Evolutionary conservation across 176 grass and related monocot genomes (phyloP), one percentile per base, ranked within the genome.

Genomic region (Poa pratensis): DNA sequence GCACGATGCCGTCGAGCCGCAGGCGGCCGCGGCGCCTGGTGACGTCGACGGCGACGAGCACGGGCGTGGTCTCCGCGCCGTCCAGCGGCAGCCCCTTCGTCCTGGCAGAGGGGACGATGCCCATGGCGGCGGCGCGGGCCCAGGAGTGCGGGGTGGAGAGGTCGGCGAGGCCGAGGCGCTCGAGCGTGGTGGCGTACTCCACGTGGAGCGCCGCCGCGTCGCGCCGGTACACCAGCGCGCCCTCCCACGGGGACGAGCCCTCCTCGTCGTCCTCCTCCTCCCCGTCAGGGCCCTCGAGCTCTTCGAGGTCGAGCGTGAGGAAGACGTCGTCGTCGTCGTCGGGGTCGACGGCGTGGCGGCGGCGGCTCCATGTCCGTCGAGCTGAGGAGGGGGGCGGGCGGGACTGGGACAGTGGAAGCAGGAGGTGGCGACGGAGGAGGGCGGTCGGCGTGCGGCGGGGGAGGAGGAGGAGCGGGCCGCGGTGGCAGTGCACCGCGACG

Each of bases 1-100:
- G 86, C 15, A 94, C 40, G 74, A 97, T 94, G 80, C 88, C 88
- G 70, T 97, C 92, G 15, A 97, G 92, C 73, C 86, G 89, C 35
- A 94, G 76, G 74, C 86, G 79, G 69, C 88, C 86, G 42, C 76
- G 93, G 78, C 86, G 86, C 89, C 88, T 92, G 60, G 92, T 80
- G 23, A 97, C 82, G 61, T 92, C 92, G 12, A 94, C 23, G 14
- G 95, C 94, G 6, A 94, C 46, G 19, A 92, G 86, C 52, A 94
- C 95, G 1, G 92, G 87, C 30, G 92, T 65, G 27, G 32, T 93
- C 62, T 82, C 87, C 1, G 22, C 61, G 1, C 2, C 40, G 23
- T 76, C 82, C 12, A 1, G 75, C 51, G 49, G 26, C 49, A 17
- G 49, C 84, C n/a, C n/a, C n/a, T 59, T 85, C 22, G n/a, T 53